Evolutionary conservation across 1,284 basidiomycete genomes (phyloP), one percentile per base, ranked within the genome.

Genomic region (Exobasidium cylindrosporum): DNA sequence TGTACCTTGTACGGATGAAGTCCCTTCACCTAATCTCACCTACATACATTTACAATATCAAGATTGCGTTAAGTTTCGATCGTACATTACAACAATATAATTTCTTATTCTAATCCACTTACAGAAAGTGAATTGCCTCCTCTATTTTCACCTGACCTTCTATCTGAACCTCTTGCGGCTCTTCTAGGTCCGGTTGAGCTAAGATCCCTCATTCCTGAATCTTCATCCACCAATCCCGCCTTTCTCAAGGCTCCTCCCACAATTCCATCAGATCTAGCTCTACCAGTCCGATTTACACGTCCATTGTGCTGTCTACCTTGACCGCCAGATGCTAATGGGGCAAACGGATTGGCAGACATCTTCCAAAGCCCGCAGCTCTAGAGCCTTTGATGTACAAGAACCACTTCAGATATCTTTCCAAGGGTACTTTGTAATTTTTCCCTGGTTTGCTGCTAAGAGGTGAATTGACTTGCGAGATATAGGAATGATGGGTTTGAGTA

Each of bases 401-500:
- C n/a, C n/a, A n/a, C n/a, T n/a, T n/a, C n/a, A n/a, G n/a, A n/a
- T n/a, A n/a, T n/a, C n/a, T n/a, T n/a, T n/a, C n/a, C n/a, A n/a
- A n/a, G n/a, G n/a, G n/a, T n/a, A n/a, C n/a, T n/a, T n/a, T n/a
- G n/a, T n/a, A n/a, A n/a, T n/a, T n/a, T n/a, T n/a, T n/a, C n/a
- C n/a, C n/a, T n/a, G n/a, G n/a, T n/a, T n/a, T n/a, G n/a, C n/a
- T n/a, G n/a, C n/a, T n/a, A n/a, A n/a, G n/a, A n/a, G n/a, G n/a
- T n/a, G n/a, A n/a, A n/a, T n/a, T n/a, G n/a, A n/a, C n/a, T n/a
- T n/a, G n/a, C n/a, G n/a, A 90, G 95, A 98, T 80, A 86, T 98
- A n/a, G 85, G 88, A 70, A 84, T 94, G 17, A 87, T 98, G 68
- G 96, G 96, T 46, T 86, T 98, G 6, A 95, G 91, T 28, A 91